Evolutionary conservation across 371 early-diverging fungal genomes (phyloP).

Genomic region (Mortierella sp.): DNA sequence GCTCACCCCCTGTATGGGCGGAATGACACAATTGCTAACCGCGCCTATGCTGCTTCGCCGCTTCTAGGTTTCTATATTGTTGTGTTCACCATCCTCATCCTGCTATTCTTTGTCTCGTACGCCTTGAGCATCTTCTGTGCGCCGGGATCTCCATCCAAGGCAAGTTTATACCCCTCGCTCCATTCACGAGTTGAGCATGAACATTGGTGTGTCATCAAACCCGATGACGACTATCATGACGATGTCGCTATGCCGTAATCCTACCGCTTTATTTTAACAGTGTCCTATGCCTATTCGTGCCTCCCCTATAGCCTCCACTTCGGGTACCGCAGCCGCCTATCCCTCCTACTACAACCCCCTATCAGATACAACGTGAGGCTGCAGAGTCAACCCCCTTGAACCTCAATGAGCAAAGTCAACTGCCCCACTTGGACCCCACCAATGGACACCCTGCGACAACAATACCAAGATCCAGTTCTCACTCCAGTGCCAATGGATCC

Average conservation of each 20-base stretch:
- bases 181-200: neutral
- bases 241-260: neutral
- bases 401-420: constrained; percentile 2
- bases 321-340: constrained; percentile 11
- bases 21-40: neutral
- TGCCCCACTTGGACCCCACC: neutral
- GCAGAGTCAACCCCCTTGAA: neutral
- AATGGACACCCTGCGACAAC: neutral
- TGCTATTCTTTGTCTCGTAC: constrained; percentile 38
- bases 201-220: neutral
- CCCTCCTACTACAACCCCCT: constrained; percentile 37
- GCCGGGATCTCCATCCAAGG: constrained; percentile 38
- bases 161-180: constrained; percentile 5
- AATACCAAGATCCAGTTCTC: neutral
- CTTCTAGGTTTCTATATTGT: constrained; percentile 25
- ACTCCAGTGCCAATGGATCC: neutral
- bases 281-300: too few species aligned
- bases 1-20: neutral
- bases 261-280: neutral
- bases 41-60: neutral
- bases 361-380: constrained; percentile 9
- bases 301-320: constrained; percentile 21
- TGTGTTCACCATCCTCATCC: constrained; percentile 21
- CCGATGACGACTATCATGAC: neutral
- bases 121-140: constrained; percentile 30